Conservation (phyloP, 305 asterid species). For the Fraxinus albicans region DNA sequence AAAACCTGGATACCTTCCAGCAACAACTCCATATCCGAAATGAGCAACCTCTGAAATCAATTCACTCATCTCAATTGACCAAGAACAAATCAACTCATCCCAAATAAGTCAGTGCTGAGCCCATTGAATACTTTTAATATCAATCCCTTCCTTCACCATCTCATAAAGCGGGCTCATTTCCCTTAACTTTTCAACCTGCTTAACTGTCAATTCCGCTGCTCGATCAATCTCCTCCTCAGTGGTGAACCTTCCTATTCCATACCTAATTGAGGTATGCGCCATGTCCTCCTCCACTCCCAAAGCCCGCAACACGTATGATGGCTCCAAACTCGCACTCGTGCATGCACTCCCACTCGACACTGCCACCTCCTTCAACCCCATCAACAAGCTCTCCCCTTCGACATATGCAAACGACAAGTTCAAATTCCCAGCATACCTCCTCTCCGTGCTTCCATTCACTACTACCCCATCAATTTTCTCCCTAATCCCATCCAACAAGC, state of each 20-base stretch:
- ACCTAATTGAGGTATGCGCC: constrained; percentile 94
- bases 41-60: constrained; percentile 14
- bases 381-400: constrained; percentile 95
- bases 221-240: constrained; percentile 82
- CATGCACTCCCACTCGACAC: constrained; percentile 98
- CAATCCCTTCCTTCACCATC: constrained; percentile 87
- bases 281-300: constrained; percentile 97
- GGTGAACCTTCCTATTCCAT: constrained; percentile 92
- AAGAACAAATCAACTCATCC: constrained; percentile 1
- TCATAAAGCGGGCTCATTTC: constrained; percentile 96
- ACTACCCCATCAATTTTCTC: constrained; percentile 71
- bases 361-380: constrained; percentile 98
- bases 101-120: constrained; percentile 55
- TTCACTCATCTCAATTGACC: background rate
- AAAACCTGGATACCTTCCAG: background rate
- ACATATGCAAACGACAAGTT: constrained; percentile 90
- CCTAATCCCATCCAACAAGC: constrained; percentile 70
- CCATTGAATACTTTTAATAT: constrained; percentile 86
- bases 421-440: constrained; percentile 80
- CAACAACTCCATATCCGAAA: constrained; percentile 1
- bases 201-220: constrained; percentile 79
- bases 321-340: constrained; percentile 95
- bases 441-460: constrained; percentile 86
- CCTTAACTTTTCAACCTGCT: constrained; percentile 87
- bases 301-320: constrained; percentile 87